phyloP scores from a whole-genome alignment of 768 basidiomycete genomes.

The Naganishia friedmannii region DNA sequence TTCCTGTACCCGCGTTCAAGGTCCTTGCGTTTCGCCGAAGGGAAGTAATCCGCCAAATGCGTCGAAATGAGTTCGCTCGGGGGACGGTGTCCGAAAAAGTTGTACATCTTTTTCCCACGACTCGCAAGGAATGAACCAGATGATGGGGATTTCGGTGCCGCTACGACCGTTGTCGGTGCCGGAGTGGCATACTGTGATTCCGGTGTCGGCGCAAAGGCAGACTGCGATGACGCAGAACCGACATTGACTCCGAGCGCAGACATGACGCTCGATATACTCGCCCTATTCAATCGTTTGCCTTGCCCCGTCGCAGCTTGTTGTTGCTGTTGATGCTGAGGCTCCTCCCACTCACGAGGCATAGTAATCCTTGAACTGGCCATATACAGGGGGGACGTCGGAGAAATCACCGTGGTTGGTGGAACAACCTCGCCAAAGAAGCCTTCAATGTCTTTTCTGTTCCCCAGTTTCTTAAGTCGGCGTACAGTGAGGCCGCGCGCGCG shows the following conservation, averaged over 20 bases:
- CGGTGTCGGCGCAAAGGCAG: conserved; percentile 57
- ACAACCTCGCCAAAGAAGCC: conserved; percentile 58
- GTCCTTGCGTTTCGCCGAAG: conserved; percentile 83
- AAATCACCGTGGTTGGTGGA: conserved; percentile 50
- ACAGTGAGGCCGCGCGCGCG: conserved; percentile 77
- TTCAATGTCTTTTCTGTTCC: conserved; percentile 53
- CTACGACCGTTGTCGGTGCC: conserved; percentile 57
- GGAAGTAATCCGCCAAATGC: conserved; percentile 93
- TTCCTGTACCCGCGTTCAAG: conserved; percentile 82
- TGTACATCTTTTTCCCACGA: conserved; percentile 55
- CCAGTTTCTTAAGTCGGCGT: conserved; percentile 57
- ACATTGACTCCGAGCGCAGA: conserved; percentile 87
- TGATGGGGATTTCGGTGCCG: conserved; percentile 44
- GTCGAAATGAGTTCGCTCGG: conserved; percentile 95
- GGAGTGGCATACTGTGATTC: conserved; percentile 41
- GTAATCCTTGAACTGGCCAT: conserved; percentile 38
- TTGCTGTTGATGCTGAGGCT: conserved; percentile 15
- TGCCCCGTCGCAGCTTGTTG: conserved; percentile 32
- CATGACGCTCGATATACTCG: conserved; percentile 89
- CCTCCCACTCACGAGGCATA: conserved; percentile 36
- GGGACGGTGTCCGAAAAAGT: conserved; percentile 97
- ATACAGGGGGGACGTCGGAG: conserved; percentile 53
- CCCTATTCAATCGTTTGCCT: conserved; percentile 71
- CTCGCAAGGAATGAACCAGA: conserved; percentile 49
- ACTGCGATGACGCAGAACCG: conserved; percentile 57